These are phyloP conservation scores for Sordariomycetes sp. DNA, from an alignment of 2,329 filamentous ascomycete genomes.

Conservation along the genomic window DNA sequence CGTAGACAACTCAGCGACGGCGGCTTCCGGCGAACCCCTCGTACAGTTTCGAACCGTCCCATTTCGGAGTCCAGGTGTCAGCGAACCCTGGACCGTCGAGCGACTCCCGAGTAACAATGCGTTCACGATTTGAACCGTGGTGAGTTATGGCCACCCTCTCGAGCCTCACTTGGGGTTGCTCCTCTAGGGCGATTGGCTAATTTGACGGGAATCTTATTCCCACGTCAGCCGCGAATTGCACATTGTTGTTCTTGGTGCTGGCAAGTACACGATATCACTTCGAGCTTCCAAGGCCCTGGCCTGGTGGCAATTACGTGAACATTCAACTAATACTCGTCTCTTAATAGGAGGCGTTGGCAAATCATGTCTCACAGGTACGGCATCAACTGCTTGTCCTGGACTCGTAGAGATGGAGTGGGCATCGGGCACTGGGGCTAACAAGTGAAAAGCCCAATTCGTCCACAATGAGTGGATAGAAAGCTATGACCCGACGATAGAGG, in stretches of 20 bases:
- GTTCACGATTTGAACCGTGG: slow-evolving; percentile 1
- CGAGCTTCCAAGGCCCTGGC: slow-evolving; percentile 6
- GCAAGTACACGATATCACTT: slow-evolving; percentile 30
- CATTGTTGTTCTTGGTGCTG: slow-evolving; percentile 70
- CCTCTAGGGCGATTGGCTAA: not conserved
- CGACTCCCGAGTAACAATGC: not conserved
- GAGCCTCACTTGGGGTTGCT: not conserved
- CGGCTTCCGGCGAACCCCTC: not conserved
- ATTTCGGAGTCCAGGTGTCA: not conserved
- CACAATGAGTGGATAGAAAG: slow-evolving; percentile 91
- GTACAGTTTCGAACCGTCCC: not conserved
- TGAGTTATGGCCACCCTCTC: not conserved
- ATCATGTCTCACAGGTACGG: slow-evolving; percentile 9
- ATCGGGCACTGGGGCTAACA: slow-evolving; percentile 14
- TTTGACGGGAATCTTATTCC: not conserved
- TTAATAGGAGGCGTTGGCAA: slow-evolving; percentile 7
- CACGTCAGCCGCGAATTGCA: slow-evolving; percentile 58
- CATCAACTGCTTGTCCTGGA: not conserved
- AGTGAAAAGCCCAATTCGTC: slow-evolving; percentile 65
- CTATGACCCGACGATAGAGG: slow-evolving; percentile 69
- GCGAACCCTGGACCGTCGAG: not conserved
- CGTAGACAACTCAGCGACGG: not conserved
- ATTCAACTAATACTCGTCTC: slow-evolving; percentile 6
- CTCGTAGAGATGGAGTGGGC: not conserved
- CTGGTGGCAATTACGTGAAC: not conserved